Conservation (phyloP, 345 rosid genomes). For the Eucalyptus sp. region DNA sequence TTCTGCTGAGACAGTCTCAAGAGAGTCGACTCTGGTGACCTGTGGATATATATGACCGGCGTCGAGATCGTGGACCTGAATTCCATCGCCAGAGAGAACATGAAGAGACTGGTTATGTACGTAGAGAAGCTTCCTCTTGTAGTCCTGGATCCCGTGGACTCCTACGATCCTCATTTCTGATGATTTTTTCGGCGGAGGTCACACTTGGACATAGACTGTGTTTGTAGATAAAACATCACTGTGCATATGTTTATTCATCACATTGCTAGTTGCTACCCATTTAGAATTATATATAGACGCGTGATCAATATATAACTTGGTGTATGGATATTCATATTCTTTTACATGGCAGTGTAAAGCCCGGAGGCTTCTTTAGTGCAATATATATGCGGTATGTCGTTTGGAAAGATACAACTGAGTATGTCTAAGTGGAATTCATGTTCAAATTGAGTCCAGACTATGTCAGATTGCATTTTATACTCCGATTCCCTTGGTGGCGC, state of each 20-base stretch:
- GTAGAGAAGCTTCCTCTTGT: conserved; percentile 53
- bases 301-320: background rate
- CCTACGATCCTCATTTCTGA: conserved; percentile 26
- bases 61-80: conserved; percentile 20
- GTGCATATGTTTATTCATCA: background rate
- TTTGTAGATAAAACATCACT: conserved; percentile 3
- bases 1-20: conserved; percentile 77
- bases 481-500: too few species aligned
- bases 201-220: background rate
- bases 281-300: background rate
- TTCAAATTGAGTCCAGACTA: too few species aligned
- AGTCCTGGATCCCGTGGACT: conserved; percentile 26
- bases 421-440: too few species aligned
- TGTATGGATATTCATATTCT: background rate
- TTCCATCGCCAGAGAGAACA: conserved; percentile 41
- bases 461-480: too few species aligned
- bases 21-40: conserved; percentile 64
- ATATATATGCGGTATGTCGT: too few species aligned
- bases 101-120: conserved; percentile 53
- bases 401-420: too few species aligned
- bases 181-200: background rate
- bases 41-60: background rate
- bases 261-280: background rate
- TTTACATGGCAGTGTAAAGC: background rate
- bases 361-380: background rate